Base-by-base conservation (phyloP, 108 stramenopile species). In the Skeletonema menzelii region DNA sequence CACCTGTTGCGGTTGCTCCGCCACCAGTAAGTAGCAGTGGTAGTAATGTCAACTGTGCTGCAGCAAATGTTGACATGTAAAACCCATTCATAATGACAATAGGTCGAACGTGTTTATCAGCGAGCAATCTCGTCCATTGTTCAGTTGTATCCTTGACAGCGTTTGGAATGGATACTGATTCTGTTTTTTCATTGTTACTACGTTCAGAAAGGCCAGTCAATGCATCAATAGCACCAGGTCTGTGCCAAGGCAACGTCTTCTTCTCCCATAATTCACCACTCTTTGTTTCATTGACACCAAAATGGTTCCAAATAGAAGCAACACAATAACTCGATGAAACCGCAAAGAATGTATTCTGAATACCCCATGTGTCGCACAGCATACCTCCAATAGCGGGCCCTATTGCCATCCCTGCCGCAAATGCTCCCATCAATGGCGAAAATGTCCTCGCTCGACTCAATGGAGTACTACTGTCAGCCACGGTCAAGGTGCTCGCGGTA, bases 311-410 rank as follows among this genome's bases (percentile, higher is more conserved):
- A 64, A 93, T 59, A 4, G 72, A 79, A 27, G 88, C 83, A 59
- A 88, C 42, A 12, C 75, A 79, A 65, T 85, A 93, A 28, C 85
- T 89, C 4, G 40, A 82, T 12, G 90, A 89, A 8, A 95, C 92
- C 19, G 82, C 35, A 24, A 79, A 82, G 79, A 95, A 97, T 0
- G 93, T 93, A 27, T 83, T 60, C 56, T 83, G 67, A 4, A 96
- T 69, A 22, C 95, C 95, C 14, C 90, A 68, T 8, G 77, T 30
- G 63, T 94, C 92, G 26, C 86, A 87, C 56, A 92, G 68, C 27
- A 90, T 26, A 0, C 96, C 96, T 13, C 96, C 96, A 26, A 94
- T 26, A 0, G 92, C 96, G 2, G 96, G 96, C 26, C 96, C 96
- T 22, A 97, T 60, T 19, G 93, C 91, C 27, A 89, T 93, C 13